Evolutionary conservation across 768 basidiomycete genomes (phyloP).

Genomic region (Agaricus bisporus): DNA sequence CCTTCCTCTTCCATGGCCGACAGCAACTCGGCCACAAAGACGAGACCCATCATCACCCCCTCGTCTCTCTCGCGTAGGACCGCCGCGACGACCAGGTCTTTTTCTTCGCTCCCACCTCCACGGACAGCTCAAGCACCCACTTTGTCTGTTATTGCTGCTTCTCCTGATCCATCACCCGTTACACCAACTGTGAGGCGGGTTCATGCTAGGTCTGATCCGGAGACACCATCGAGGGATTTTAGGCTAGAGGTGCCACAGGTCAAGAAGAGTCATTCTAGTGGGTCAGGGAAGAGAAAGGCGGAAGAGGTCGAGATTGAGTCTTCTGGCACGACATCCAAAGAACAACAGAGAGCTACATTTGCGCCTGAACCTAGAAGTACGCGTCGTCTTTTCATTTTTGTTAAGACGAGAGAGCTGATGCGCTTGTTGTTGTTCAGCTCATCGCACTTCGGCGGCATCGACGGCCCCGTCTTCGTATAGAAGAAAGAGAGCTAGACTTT

Average conservation of each 20-base stretch:
- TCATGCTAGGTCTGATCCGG: conserved; percentile 24
- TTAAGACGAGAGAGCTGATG: conserved; percentile 16
- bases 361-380: conserved; percentile 58
- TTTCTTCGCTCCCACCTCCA: conserved; percentile 16
- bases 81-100: conserved; percentile 8
- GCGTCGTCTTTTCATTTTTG: conserved; percentile 18
- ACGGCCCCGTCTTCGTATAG: conserved; percentile 70
- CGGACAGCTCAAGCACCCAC: conserved; percentile 31
- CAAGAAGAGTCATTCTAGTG: conserved; percentile 28
- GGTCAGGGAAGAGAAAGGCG: conserved; percentile 62
- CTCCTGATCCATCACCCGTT: conserved; percentile 33
- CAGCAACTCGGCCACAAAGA: not conserved
- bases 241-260: conserved; percentile 20
- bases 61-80: conserved; percentile 4
- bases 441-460: conserved; percentile 45
- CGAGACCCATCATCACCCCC: conserved; percentile 7
- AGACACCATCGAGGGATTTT: conserved; percentile 22
- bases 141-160: conserved; percentile 33
- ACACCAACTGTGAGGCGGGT: conserved; percentile 20
- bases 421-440: conserved; percentile 30
- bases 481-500: conserved; percentile 59
- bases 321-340: conserved; percentile 46
- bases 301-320: conserved; percentile 53
- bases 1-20: conserved; percentile 13
- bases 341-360: conserved; percentile 54